phyloP scores from a whole-genome alignment of 108 stramenopile genomes.

The Nitzschia sp. region DNA sequence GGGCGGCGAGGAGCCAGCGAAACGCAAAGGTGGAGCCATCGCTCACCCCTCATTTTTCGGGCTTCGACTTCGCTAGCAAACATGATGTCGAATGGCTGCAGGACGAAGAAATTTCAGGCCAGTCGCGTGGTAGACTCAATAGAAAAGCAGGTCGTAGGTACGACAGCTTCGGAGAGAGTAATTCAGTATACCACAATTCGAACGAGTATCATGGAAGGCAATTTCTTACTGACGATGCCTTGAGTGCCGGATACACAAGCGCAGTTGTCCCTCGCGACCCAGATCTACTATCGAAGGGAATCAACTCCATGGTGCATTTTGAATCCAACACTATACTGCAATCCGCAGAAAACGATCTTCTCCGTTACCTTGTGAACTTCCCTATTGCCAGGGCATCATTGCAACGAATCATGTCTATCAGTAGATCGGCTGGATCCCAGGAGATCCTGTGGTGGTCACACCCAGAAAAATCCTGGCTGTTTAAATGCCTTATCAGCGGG shows the following conservation, averaged over 20 bases:
- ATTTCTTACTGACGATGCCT: constrained; percentile 55
- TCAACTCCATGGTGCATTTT: constrained; percentile 36
- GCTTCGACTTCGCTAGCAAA: constrained; percentile 49
- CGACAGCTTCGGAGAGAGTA: background rate
- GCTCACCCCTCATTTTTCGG: constrained; percentile 59
- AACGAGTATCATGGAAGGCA: constrained; percentile 67
- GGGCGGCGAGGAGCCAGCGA: constrained; percentile 14
- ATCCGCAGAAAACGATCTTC: constrained; percentile 54
- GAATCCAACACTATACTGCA: constrained; percentile 37
- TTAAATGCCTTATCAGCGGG: constrained; percentile 57
- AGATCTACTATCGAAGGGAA: constrained; percentile 43
- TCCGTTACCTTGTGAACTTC: constrained; percentile 56
- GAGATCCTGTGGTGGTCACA: constrained; percentile 57
- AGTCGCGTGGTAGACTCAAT: constrained; percentile 1
- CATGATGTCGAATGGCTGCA: constrained; percentile 62
- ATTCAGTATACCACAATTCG: constrained; percentile 72
- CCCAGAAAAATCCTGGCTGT: constrained; percentile 70
- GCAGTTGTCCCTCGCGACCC: constrained; percentile 27
- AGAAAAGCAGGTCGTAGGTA: background rate
- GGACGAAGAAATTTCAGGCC: constrained; percentile 19
- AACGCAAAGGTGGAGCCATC: constrained; percentile 16
- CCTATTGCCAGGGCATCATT: constrained; percentile 53
- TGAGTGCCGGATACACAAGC: constrained; percentile 46
- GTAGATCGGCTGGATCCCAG: constrained; percentile 42
- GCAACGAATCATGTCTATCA: constrained; percentile 46